phyloP scores from a whole-genome alignment of 1,139 yeast genomes.

The Kodamaea ohmeri region DNA sequence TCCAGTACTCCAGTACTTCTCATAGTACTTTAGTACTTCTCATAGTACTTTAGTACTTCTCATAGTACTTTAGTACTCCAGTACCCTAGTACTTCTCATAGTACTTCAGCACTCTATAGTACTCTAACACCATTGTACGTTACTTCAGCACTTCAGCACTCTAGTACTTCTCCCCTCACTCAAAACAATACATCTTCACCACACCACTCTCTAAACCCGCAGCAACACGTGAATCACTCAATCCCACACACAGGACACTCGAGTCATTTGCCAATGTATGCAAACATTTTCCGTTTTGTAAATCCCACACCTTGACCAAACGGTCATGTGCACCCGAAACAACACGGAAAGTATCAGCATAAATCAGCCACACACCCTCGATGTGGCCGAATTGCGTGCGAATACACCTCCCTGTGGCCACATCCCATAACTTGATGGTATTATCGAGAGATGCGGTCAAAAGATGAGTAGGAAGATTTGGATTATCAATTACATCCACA shows the following conservation, averaged over 20 bases:
- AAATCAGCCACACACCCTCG: conserved; percentile 96
- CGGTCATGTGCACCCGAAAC: conserved; percentile 94
- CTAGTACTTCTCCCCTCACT: too few relatives aligned
- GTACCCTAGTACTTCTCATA: too few relatives aligned
- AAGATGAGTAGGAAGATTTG: conserved; percentile 69
- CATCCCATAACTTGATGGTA: conserved; percentile 92
- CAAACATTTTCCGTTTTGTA: conserved; percentile 89
- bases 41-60: too few relatives aligned
- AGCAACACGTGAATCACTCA: conserved; percentile 86
- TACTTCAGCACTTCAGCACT: neutral
- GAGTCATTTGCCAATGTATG: conserved; percentile 80
- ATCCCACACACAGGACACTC: conserved; percentile 82
- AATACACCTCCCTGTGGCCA: conserved; percentile 78
- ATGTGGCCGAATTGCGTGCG: conserved; percentile 96
- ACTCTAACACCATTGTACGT: neutral
- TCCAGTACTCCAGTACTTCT: too few relatives aligned
- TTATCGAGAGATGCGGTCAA: conserved; percentile 88
- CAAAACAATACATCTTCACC: conserved; percentile 81
- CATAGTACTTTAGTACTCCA: too few relatives aligned
- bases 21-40: too few relatives aligned
- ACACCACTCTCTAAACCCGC: conserved; percentile 87
- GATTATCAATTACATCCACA: conserved; percentile 21
- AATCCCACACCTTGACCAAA: conserved; percentile 89
- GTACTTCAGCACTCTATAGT: too few relatives aligned
- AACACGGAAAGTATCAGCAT: conserved; percentile 91